A percentile compares a stretch with the other conserved stretches of the same genome.
Conservation (phyloP, 768 basidiomycete species). For the Termitomyces sp. region DNA sequence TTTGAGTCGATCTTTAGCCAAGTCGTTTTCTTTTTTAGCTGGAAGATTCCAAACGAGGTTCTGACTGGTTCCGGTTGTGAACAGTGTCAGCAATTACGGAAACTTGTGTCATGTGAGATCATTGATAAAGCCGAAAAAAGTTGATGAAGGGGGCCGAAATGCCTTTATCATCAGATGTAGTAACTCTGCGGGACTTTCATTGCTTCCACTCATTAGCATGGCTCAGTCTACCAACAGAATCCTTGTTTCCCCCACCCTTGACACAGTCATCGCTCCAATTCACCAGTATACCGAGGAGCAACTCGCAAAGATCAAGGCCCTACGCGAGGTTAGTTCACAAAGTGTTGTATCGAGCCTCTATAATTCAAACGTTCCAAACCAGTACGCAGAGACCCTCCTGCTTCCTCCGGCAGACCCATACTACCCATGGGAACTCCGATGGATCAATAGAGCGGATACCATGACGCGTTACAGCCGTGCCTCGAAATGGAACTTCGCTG, state of each 20-base stretch:
- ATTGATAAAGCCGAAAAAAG: constrained; percentile 6
- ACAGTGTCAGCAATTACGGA: not conserved
- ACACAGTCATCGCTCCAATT: constrained; percentile 47
- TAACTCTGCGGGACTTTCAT: not conserved
- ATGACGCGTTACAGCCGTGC: constrained; percentile 79
- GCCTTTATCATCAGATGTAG: not conserved
- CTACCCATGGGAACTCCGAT: constrained; percentile 70
- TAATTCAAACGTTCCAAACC: not conserved
- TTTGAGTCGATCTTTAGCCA: not conserved
- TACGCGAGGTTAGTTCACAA: constrained; percentile 49
- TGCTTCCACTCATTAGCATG: constrained; percentile 11
- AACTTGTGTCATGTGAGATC: constrained; percentile 5
- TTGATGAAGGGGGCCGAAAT: constrained; percentile 1
- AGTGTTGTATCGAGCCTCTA: not conserved
- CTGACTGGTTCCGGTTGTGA: not conserved
- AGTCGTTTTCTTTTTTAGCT: not conserved
- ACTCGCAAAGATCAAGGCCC: constrained; percentile 46
- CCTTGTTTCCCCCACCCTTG: constrained; percentile 50
- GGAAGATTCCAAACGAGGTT: not conserved
- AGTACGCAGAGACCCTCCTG: constrained; percentile 66
- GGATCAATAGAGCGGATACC: constrained; percentile 66
- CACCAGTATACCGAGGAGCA: constrained; percentile 64
- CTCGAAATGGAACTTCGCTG: constrained; percentile 75
- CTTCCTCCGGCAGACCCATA: constrained; percentile 70
- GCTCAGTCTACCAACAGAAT: constrained; percentile 30